Evolutionary conservation across 2,329 filamentous ascomycete species (phyloP), one percentile per base, ranked within the genome.

Genomic region (Fusarium brachygibbosum): DNA sequence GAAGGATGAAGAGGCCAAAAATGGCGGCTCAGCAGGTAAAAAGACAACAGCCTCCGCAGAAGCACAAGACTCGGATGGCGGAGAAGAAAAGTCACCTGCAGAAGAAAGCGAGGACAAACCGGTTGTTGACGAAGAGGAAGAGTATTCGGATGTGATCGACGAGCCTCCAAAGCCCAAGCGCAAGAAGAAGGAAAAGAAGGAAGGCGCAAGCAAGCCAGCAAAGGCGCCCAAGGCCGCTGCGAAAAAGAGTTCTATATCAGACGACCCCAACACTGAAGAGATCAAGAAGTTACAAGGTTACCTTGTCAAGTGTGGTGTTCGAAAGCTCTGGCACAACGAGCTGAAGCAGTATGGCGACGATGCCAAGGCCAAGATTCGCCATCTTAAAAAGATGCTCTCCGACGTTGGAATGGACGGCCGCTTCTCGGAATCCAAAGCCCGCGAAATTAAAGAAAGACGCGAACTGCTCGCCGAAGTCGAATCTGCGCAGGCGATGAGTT

Each of bases 241-340:
- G 48, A 79, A 77, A 66, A 78, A 74, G 63, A 78, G 80, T 50
- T 40, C 75, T 21, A 63, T 72, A 10, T 50, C 79, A 4, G 76
- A 81, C 19, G 77, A 93, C 67, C 87, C 91, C 0, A 87, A 94
- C 63, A 88, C 93, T 62, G 89, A 87, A 5, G 92, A 97, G 77
- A 91, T 98, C 76, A 98, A 97, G 79, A 91, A 90, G 49, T 84
- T 98, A 5, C 95, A 98, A 80, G 88, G 89, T 11, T 93, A 95
- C 79, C 86, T 99, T 9, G 82, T 91, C 45, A 97, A 98, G 79
- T 99, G 95, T 75, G 95, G 95, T 31, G 88, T 98, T 57, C 91
- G 93, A 54, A 98, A 98, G 77, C 87, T 98, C 65, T 99, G 96
- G 95, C 88, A 87, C 50, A 89, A 91, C 68, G 93, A 98, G 79